A percentile compares a stretch with the other conserved stretches of the same genome.
Evolutionary conservation across 305 asterid species (phyloP).

Genomic region (Fraxinus baroniana): DNA sequence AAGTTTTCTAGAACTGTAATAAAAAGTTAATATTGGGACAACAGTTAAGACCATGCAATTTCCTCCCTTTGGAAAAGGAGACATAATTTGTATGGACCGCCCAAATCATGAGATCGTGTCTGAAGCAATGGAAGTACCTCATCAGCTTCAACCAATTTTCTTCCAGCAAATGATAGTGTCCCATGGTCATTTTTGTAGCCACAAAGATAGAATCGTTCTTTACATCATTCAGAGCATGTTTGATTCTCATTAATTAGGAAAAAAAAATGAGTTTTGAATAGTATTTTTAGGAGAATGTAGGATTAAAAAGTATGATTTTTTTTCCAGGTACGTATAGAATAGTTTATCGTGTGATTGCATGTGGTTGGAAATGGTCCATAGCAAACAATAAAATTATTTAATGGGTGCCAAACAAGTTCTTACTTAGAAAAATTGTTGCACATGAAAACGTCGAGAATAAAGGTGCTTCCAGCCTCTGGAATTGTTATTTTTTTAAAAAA

Average conservation of each 20-base stretch:
- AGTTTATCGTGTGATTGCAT: too few relatives aligned
- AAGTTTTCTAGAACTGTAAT: neutral
- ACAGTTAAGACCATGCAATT: neutral
- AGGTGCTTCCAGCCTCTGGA: neutral
- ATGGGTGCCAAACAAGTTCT: too few relatives aligned
- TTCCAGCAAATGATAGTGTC: neutral
- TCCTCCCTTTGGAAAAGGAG: neutral
- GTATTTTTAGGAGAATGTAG: too few relatives aligned
- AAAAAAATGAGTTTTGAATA: too few relatives aligned
- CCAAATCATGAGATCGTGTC: neutral
- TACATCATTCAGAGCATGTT: neutral
- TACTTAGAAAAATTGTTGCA: neutral
- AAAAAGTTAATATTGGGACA: neutral
- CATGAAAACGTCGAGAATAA: neutral
- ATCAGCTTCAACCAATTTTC: neutral
- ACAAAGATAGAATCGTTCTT: neutral
- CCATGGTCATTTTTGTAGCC: too few relatives aligned
- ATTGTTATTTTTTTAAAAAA: too few relatives aligned
- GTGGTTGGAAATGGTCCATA: too few relatives aligned
- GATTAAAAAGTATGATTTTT: too few relatives aligned
- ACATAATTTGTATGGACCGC: constrained; percentile 9
- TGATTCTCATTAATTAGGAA: too few relatives aligned
- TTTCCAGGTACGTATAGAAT: too few relatives aligned
- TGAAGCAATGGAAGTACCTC: neutral
- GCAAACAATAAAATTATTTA: too few relatives aligned